Evolutionary conservation across 1,139 yeast species (phyloP).

Genomic region (Candida sp.): DNA sequence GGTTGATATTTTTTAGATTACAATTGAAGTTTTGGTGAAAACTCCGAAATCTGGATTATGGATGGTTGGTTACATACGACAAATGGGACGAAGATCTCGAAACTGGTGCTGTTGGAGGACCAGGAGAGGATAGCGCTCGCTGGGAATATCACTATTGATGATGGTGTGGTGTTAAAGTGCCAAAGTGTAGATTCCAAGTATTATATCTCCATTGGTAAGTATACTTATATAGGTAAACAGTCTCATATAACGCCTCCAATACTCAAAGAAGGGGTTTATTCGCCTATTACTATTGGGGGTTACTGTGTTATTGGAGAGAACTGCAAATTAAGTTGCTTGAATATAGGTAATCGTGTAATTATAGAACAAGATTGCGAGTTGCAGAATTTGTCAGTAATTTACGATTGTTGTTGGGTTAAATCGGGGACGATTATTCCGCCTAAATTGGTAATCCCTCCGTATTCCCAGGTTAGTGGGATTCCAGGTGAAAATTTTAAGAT

Average conservation of each 20-base stretch:
- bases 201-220: conserved; percentile 57
- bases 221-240: conserved; percentile 34
- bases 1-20: too few species aligned
- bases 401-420: conserved; percentile 59
- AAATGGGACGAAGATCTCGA: conserved; percentile 57
- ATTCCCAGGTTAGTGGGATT: conserved; percentile 44
- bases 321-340: conserved; percentile 39
- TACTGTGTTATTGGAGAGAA: conserved; percentile 51
- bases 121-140: conserved; percentile 23
- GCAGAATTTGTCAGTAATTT: conserved; percentile 47
- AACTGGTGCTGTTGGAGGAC: conserved; percentile 31
- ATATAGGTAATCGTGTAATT: conserved; percentile 56
- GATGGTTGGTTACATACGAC: conserved; percentile 41
- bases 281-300: conserved; percentile 51
- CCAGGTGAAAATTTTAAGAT: conserved; percentile 31
- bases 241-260: conserved; percentile 32
- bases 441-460: conserved; percentile 58
- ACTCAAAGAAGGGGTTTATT: conserved; percentile 12
- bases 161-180: conserved; percentile 18
- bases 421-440: conserved; percentile 52
- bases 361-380: conserved; percentile 42
- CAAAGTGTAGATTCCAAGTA: conserved; percentile 44
- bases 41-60: conserved; percentile 3
- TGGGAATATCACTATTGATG: conserved; percentile 32
- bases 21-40: too few species aligned